These are phyloP conservation scores for Pouteria glomerata DNA, from an alignment of 148 eudicot species.

Conservation along the genomic window DNA sequence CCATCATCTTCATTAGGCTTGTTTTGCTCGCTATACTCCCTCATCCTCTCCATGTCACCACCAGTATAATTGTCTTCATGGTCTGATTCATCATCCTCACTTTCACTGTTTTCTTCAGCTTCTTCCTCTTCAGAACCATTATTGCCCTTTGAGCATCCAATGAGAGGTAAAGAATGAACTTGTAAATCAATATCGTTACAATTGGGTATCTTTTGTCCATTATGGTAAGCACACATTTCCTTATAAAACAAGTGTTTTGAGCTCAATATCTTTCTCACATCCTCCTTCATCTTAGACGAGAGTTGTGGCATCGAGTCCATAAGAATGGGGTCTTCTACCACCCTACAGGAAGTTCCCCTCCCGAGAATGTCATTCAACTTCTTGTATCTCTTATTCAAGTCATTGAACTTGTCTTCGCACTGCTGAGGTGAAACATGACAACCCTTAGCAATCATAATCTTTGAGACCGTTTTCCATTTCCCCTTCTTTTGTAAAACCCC, in stretches of 20 bases:
- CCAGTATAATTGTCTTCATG: constrained; percentile 21
- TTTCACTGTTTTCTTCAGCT: constrained; percentile 35
- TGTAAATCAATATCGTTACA: constrained; percentile 45
- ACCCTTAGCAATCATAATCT: constrained; percentile 46
- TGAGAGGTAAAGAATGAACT: constrained; percentile 27
- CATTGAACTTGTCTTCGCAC: constrained; percentile 77
- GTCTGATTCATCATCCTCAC: constrained; percentile 41
- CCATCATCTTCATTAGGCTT: constrained; percentile 20
- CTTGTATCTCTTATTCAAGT: constrained; percentile 73
- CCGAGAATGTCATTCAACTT: constrained; percentile 70
- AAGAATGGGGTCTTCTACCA: constrained; percentile 60
- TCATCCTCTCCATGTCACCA: constrained; percentile 17
- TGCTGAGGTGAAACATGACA: constrained; percentile 67
- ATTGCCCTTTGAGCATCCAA: constrained; percentile 25
- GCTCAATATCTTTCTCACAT: constrained; percentile 55
- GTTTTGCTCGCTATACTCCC: constrained; percentile 12
- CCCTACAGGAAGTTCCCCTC: constrained; percentile 53
- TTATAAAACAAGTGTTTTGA: constrained; percentile 69
- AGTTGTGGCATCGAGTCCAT: constrained; percentile 53
- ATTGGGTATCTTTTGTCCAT: constrained; percentile 46
- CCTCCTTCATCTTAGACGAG: constrained; percentile 51
- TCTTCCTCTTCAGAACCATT: constrained; percentile 33
- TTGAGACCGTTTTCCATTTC: constrained; percentile 72
- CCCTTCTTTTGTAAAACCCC: constrained; percentile 61
- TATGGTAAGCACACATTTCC: constrained; percentile 83